These are phyloP conservation scores for Henningerozyma blattae DNA, from an alignment of 805 yeast species.

Conservation along the genomic window DNA sequence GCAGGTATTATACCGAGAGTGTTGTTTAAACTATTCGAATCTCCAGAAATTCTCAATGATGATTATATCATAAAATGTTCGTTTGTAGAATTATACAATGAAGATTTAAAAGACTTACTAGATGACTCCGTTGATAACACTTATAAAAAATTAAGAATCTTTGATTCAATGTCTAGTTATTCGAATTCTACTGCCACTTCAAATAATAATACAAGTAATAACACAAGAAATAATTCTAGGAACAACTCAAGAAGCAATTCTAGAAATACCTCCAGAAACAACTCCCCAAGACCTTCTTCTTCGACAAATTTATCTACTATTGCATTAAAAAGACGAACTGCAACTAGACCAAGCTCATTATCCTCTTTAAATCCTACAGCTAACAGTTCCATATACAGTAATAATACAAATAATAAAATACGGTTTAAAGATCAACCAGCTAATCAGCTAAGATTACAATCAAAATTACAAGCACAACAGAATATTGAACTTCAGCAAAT, in stretches of 20 bases:
- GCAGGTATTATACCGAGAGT: constrained; percentile 69
- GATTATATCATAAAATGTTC: constrained; percentile 68
- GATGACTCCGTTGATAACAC: constrained; percentile 27
- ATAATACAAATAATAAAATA: neutral
- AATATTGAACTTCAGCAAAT: neutral
- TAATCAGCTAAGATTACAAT: no score
- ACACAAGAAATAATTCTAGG: no score
- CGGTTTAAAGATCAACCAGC: no score
- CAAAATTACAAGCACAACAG: no score
- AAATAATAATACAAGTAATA: constrained; percentile 3
- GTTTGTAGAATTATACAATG: constrained; percentile 78
- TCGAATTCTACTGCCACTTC: no score
- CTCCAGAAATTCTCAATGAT: constrained; percentile 26
- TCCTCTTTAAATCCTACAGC: neutral
- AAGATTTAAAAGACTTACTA: constrained; percentile 66
- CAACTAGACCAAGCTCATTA: neutral
- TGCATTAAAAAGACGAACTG: constrained; percentile 5
- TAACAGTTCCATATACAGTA: neutral
- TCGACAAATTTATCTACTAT: constrained; percentile 5
- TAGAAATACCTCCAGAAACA: constrained; percentile 12
- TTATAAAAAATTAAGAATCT: constrained; percentile 3
- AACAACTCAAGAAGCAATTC: constrained; percentile 47
- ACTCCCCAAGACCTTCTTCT: constrained; percentile 13
- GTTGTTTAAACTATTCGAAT: constrained; percentile 36
- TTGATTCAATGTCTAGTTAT: constrained; percentile 2